Conservation (phyloP, 306 rosid species). For the Mucuna pruriens region DNA sequence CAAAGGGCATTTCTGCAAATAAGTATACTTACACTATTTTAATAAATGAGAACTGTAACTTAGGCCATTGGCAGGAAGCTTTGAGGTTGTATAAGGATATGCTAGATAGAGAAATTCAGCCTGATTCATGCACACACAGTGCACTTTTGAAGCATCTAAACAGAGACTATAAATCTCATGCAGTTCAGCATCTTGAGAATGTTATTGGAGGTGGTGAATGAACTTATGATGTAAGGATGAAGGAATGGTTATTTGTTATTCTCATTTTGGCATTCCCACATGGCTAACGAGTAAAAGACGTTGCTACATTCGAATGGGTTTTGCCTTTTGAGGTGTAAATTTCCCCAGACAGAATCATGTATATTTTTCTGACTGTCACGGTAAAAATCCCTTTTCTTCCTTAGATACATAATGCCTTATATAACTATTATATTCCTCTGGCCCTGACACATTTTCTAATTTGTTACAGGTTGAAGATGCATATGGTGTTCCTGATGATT, state of each 20-base stretch:
- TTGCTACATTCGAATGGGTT: conserved; percentile 26
- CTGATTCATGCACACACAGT: conserved; percentile 73
- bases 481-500: conserved; percentile 41
- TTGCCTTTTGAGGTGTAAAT: conserved; percentile 33
- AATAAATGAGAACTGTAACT: conserved; percentile 69
- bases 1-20: conserved; percentile 66
- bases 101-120: conserved; percentile 73
- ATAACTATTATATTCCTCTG: conserved; percentile 9
- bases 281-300: conserved; percentile 32
- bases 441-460: conserved; percentile 40
- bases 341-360: conserved; percentile 8
- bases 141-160: conserved; percentile 66
- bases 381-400: conserved; percentile 32
- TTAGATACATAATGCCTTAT: background rate
- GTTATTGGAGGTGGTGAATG: conserved; percentile 46
- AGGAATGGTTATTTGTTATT: conserved; percentile 35
- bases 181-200: conserved; percentile 54
- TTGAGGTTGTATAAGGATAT: conserved; percentile 70
- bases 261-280: conserved; percentile 36
- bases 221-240: conserved; percentile 44
- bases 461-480: conserved; percentile 52
- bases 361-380: conserved; percentile 27
- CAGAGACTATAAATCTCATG: conserved; percentile 58
- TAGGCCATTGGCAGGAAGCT: conserved; percentile 73
- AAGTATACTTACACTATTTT: conserved; percentile 87